These are phyloP conservation scores for Dissophora ornata DNA, from an alignment of 192 early-diverging fungal genomes.

Conservation along the genomic window DNA sequence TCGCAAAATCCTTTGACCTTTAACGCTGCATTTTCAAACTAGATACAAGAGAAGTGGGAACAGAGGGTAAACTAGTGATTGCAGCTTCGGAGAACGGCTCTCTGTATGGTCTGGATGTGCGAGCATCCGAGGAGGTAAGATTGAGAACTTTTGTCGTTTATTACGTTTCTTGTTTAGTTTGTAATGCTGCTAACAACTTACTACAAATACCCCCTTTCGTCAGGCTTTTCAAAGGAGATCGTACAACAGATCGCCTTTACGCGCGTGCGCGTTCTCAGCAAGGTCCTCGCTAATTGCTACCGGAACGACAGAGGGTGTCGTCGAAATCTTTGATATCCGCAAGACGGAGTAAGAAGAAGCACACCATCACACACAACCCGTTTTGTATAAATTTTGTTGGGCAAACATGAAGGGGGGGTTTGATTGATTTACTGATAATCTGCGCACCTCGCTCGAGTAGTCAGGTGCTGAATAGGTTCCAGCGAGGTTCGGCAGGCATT, in stretches of 20 bases:
- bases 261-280: slow-evolving; percentile 52
- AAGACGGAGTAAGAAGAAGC: slow-evolving; percentile 51
- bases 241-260: slow-evolving; percentile 29
- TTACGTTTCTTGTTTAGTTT: too few species aligned
- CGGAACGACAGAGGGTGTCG: slow-evolving; percentile 60
- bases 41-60: slow-evolving; percentile 61
- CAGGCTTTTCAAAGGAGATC: slow-evolving; percentile 57
- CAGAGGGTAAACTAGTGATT: slow-evolving; percentile 57
- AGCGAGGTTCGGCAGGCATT: slow-evolving; percentile 38
- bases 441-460: too few species aligned
- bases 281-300: slow-evolving; percentile 43
- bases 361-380: not conserved
- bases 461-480: slow-evolving; percentile 35
- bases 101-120: slow-evolving; percentile 58
- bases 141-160: not conserved
- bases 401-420: too few species aligned
- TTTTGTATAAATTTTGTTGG: not conserved
- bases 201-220: too few species aligned
- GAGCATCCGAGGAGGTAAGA: slow-evolving; percentile 61
- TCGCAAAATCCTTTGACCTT: too few species aligned
- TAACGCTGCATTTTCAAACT: not conserved
- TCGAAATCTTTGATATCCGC: slow-evolving; percentile 57
- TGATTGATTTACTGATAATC: too few species aligned
- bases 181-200: too few species aligned
- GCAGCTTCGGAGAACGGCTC: slow-evolving; percentile 54